Percentiles rank a stretch among this genome's conserved stretches.
phyloP scores from a whole-genome alignment of 2,329 filamentous ascomycete species.

The Blastomyces emzantsi region DNA sequence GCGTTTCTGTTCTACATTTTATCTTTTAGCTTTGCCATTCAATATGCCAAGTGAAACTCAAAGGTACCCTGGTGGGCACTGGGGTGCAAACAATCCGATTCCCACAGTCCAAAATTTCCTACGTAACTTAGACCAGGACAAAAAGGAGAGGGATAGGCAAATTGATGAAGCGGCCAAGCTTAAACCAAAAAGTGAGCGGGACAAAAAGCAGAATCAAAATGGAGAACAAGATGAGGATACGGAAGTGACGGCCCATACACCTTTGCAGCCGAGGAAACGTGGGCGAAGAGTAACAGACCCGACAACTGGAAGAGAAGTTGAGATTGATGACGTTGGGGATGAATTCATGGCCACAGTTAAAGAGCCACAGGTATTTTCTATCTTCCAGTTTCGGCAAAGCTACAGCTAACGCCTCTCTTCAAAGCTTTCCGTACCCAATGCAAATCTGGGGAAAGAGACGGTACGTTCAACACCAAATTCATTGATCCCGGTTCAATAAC shows the following conservation, averaged over 20 bases:
- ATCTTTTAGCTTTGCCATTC: not conserved
- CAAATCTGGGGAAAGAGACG: slow-evolving; percentile 69
- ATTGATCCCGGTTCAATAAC: slow-evolving; percentile 8
- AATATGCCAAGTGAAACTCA: slow-evolving; percentile 22
- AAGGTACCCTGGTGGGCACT: slow-evolving; percentile 55
- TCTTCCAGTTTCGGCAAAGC: not conserved
- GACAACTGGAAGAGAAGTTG: slow-evolving; percentile 74
- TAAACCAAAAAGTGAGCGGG: slow-evolving; percentile 27
- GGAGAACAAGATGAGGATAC: slow-evolving; percentile 22
- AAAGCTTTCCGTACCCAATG: slow-evolving; percentile 64
- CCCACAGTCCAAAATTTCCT: slow-evolving; percentile 83
- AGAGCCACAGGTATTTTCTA: slow-evolving; percentile 55
- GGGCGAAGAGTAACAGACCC: slow-evolving; percentile 69
- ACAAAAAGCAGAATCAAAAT: slow-evolving; percentile 18
- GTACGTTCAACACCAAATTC: slow-evolving; percentile 28
- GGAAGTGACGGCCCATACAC: slow-evolving; percentile 39
- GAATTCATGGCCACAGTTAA: slow-evolving; percentile 61
- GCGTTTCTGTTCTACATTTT: not conserved
- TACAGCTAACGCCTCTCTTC: slow-evolving; percentile 30
- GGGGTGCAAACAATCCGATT: slow-evolving; percentile 73
- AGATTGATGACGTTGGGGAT: slow-evolving; percentile 72
- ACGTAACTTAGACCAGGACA: slow-evolving; percentile 66
- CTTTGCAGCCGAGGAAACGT: slow-evolving; percentile 36
- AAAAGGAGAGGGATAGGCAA: slow-evolving; percentile 61
- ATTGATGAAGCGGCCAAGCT: slow-evolving; percentile 52